Conservation (phyloP, 805 yeast genomes). For the Saturnispora mendoncae region DNA sequence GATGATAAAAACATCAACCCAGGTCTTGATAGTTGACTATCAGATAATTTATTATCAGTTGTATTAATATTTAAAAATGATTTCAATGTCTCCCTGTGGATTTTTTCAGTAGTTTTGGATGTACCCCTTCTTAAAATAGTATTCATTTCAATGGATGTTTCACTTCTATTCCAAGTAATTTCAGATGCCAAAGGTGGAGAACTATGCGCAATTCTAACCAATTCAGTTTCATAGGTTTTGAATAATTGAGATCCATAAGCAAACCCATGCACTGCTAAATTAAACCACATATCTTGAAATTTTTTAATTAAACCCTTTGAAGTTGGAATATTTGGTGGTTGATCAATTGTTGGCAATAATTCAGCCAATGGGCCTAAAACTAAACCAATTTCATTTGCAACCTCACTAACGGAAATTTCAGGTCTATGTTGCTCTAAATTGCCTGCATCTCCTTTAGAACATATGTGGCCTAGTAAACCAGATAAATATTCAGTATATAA, state of each 20-base stretch:
- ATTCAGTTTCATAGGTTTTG: conserved; percentile 35
- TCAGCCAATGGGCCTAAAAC: conserved; percentile 68
- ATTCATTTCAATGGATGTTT: conserved; percentile 86
- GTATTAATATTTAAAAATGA: conserved; percentile 42
- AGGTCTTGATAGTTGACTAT: conserved; percentile 52
- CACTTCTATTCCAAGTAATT: conserved; percentile 70
- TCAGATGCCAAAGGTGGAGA: conserved; percentile 87
- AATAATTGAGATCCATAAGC: conserved; percentile 46
- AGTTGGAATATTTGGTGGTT: conserved; percentile 33
- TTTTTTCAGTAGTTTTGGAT: conserved; percentile 67
- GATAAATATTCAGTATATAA: conserved; percentile 5
- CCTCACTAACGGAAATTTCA: conserved; percentile 58
- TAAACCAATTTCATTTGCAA: conserved; percentile 58
- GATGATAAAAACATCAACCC: conserved; percentile 85
- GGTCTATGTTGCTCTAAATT: conserved; percentile 68
- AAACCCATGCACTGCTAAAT: conserved; percentile 86
- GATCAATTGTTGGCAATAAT: conserved; percentile 52
- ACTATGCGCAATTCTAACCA: conserved; percentile 69
- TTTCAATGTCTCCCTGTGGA: conserved; percentile 57
- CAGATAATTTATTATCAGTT: conserved; percentile 30
- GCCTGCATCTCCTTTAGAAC: conserved; percentile 63
- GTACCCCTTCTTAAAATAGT: conserved; percentile 86
- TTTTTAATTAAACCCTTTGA: conserved; percentile 46
- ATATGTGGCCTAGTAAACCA: not conserved
- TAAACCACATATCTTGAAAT: conserved; percentile 90